Conservation (phyloP, 179 eudicot genomes). For the Gypsophila paniculata region DNA sequence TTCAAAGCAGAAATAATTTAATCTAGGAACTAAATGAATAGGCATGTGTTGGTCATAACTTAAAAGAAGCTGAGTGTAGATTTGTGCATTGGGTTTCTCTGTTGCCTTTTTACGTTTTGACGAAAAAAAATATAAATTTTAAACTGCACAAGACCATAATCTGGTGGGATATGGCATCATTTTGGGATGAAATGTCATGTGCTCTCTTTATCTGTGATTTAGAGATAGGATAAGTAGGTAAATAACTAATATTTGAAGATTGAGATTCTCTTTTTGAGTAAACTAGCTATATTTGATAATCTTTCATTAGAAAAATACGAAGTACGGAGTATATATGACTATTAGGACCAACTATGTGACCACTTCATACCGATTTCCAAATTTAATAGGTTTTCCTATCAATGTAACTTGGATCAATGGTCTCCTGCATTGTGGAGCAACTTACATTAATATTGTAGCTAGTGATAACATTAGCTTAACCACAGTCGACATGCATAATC, state of each 20-base stretch:
- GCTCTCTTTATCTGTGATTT: conserved; percentile 28
- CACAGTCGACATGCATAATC: conserved; percentile 4
- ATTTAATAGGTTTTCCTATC: conserved; percentile 21
- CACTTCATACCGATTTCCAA: conserved; percentile 6
- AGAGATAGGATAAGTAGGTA: conserved; percentile 35
- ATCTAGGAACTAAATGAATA: conserved; percentile 2
- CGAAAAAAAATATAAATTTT: conserved; percentile 6
- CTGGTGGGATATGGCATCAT: conserved; percentile 25
- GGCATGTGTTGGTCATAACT: conserved; percentile 20
- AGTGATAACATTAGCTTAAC: conserved; percentile 7
- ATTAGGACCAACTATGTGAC: not conserved
- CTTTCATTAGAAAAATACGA: not conserved
- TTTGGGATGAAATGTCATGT: conserved; percentile 31
- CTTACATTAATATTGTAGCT: conserved; percentile 2
- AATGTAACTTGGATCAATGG: conserved; percentile 17
- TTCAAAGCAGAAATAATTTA: conserved; percentile 17
- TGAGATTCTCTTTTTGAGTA: conserved; percentile 25
- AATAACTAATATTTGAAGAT: conserved; percentile 24
- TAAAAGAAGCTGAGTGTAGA: conserved; percentile 1
- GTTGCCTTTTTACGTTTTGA: not conserved
- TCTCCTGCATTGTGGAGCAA: not conserved
- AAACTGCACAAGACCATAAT: conserved; percentile 14
- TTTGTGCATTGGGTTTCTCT: not conserved
- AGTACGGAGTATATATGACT: not conserved
- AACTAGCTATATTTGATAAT: conserved; percentile 23